Base-by-base conservation (phyloP, 345 rosid genomes). In the Linum usitatissimum region DNA sequence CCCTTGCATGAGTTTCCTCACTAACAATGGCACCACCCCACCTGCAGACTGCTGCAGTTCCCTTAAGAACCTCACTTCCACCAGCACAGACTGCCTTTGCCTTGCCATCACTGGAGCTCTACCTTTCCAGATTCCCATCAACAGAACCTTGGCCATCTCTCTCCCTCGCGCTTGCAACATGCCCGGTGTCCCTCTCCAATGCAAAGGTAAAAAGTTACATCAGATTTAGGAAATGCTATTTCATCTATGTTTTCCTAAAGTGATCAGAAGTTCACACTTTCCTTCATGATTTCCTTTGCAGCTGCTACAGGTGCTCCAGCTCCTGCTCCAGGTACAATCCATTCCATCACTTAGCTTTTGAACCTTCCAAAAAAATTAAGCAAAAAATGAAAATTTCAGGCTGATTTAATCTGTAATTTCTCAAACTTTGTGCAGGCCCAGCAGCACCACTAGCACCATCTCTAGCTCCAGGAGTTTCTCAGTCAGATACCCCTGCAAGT, bases 121-220 rank as follows among this genome's bases (percentile, higher is more conserved):
- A 59, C 97, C 98, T 1, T 81, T 92, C 62, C 80, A 66, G 30
- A 17, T 87, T 18, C 96, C 97, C 0, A 70, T 90, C 77, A 90
- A 85, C 71, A 82, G 90, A 51, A 77, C 84, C 64, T 81, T 89
- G 14, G 96, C 94, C 31, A 69, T 92, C 64, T 79, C 88, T 48
- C 97, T 92, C 45, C 97, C 98, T 8, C 85, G 83, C 0, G 86
- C 93, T 34, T 89, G 97, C 65, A 89, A 85, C 80, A 84, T 84
- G 93, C 77, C 91, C 18, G 73, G 84, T 6, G 86, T 89, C 57
- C 88, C 97, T 14, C 64, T 92, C 67, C 90, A 87, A 53, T 89
- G 98, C 86, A 71, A 84, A 79, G 83, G 93, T 19, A 3, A 31
- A 31, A 8, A 14, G 5, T 18, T 19, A 21, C n/a, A 40, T 18